A percentile compares a stretch with the other conserved stretches of the same genome.
These are phyloP conservation scores for Lachnellula occidentalis DNA, from an alignment of 2,329 filamentous ascomycete genomes.

Conservation along the genomic window DNA sequence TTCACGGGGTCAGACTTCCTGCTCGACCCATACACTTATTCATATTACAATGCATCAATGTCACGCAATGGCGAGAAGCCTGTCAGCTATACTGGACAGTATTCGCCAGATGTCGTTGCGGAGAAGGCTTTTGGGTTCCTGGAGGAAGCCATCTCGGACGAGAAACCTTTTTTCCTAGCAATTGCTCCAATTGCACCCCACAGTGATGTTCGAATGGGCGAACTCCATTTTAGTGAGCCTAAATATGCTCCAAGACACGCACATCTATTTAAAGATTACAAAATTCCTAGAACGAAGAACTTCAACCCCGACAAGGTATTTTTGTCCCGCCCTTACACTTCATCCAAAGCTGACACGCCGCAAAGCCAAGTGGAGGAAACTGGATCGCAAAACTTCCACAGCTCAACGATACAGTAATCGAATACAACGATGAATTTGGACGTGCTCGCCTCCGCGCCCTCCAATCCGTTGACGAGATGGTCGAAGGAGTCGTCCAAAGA, in stretches of 20 bases:
- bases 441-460: constrained; percentile 44
- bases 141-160: constrained; percentile 47
- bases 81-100: constrained; percentile 43
- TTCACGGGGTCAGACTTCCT: constrained; percentile 49
- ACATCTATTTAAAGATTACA: constrained; percentile 52
- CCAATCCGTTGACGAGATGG: constrained; percentile 49
- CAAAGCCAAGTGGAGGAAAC: constrained; percentile 36
- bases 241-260: constrained; percentile 54
- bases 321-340: not conserved
- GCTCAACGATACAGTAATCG: constrained; percentile 37
- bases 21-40: constrained; percentile 60
- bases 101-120: constrained; percentile 48
- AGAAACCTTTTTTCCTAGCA: constrained; percentile 59
- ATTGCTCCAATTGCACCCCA: constrained; percentile 63
- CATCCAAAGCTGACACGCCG: not conserved
- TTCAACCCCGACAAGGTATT: constrained; percentile 58
- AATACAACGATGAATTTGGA: constrained; percentile 45
- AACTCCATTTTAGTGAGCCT: constrained; percentile 33
- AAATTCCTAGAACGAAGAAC: constrained; percentile 53
- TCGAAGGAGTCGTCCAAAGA: constrained; percentile 40
- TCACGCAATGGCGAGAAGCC: constrained; percentile 52
- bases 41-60: constrained; percentile 58
- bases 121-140: constrained; percentile 53
- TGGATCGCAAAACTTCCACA: constrained; percentile 40
- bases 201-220: constrained; percentile 35